Percentiles rank a stretch among this genome's conserved stretches.
phyloP scores from a whole-genome alignment of 208 protist genomes.

The Phytomonas francai region DNA sequence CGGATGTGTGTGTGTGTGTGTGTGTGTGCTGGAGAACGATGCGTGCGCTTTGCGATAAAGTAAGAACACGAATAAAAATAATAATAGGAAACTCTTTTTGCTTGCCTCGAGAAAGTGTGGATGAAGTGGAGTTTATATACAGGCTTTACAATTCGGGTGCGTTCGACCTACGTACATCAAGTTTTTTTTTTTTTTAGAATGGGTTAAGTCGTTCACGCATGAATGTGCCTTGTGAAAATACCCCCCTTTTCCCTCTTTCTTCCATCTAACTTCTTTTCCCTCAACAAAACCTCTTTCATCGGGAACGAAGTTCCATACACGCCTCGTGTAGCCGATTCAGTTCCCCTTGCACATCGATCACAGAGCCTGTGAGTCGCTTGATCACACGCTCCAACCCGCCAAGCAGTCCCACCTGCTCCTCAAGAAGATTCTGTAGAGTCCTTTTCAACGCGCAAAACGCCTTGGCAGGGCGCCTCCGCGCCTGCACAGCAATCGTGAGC shows the following conservation, averaged over 20 bases:
- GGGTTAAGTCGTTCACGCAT: too few relatives aligned
- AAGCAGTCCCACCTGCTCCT: constrained; percentile 41
- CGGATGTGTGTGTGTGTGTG: constrained; percentile 1
- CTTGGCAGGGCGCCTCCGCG: constrained; percentile 15
- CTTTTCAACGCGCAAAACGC: constrained; percentile 20
- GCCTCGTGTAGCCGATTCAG: constrained; percentile 24
- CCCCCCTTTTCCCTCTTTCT: too few relatives aligned
- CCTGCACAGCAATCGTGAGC: constrained; percentile 20
- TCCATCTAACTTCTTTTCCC: too few relatives aligned
- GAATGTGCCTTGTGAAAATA: too few relatives aligned
- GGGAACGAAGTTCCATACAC: constrained; percentile 27
- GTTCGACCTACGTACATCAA: not conserved
- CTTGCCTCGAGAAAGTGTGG: too few relatives aligned
- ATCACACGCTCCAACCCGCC: constrained; percentile 25
- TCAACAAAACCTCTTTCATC: too few relatives aligned
- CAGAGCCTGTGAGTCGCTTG: constrained; percentile 17
- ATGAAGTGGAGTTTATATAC: not conserved
- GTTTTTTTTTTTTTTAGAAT: constrained; percentile 7
- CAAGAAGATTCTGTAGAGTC: constrained; percentile 26
- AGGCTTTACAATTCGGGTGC: not conserved
- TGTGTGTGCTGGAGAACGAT: not conserved
- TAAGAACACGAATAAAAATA: not conserved
- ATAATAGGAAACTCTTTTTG: too few relatives aligned
- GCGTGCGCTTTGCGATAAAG: not conserved
- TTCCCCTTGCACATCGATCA: constrained; percentile 22